Evolutionary conservation across 2,329 filamentous ascomycete species (phyloP).

Genomic region (Neurospora crassa): DNA sequence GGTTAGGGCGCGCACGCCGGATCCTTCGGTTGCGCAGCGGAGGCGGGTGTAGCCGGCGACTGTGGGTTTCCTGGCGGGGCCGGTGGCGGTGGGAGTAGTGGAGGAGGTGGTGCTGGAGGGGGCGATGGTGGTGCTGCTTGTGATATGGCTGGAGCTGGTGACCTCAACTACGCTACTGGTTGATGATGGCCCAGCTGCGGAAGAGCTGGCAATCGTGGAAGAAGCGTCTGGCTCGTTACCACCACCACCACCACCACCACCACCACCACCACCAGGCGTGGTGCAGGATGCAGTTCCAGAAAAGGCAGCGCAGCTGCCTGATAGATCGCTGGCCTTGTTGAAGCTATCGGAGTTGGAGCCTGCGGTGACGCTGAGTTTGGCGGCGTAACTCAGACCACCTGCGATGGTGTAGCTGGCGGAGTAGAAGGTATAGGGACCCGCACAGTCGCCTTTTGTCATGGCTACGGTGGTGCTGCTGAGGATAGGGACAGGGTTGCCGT

Average conservation of each 20-base stretch:
- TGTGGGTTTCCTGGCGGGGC: constrained; percentile 27
- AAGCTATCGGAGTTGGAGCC: constrained; percentile 36
- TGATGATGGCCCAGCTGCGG: constrained; percentile 4
- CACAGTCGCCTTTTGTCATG: constrained; percentile 33
- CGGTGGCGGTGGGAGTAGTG: constrained; percentile 20
- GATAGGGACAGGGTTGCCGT: constrained; percentile 32
- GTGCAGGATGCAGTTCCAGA: constrained; percentile 23
- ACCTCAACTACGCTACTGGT: neutral
- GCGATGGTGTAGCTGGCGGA: constrained; percentile 32
- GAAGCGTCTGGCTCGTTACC: constrained; percentile 13
- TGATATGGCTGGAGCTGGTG: constrained; percentile 8
- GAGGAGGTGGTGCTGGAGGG: constrained; percentile 9
- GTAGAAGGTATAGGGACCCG: constrained; percentile 40
- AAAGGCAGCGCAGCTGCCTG: constrained; percentile 34
- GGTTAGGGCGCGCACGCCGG: constrained; percentile 32
- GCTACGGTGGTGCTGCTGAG: constrained; percentile 28
- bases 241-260: constrained; percentile 7
- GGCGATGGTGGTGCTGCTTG: constrained; percentile 7
- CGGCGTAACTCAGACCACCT: constrained; percentile 34
- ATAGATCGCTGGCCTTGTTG: constrained; percentile 35
- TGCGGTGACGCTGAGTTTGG: constrained; percentile 35
- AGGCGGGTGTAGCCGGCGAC: constrained; percentile 35
- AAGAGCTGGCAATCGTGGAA: constrained; percentile 7
- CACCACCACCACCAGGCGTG: constrained; percentile 3
- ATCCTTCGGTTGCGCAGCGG: constrained; percentile 40